These are phyloP conservation scores for Trichoderma parareesei DNA, from an alignment of 495 filamentous ascomycete genomes.

Conservation along the genomic window DNA sequence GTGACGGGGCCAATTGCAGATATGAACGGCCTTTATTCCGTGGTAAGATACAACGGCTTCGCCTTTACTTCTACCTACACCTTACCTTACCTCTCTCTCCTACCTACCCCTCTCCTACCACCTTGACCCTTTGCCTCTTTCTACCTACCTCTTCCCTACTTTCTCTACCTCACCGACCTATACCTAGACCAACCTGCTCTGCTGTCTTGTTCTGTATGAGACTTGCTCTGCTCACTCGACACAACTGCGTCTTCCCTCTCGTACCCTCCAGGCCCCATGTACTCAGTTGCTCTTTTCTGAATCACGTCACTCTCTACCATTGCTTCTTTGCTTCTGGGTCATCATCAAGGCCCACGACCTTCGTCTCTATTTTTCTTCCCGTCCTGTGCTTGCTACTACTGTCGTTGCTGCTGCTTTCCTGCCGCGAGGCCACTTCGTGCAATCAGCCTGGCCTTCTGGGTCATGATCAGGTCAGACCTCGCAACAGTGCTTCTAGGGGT, in stretches of 20 bases:
- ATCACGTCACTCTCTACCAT: conserved; percentile 2
- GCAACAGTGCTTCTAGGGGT: not conserved
- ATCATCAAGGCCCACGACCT: not conserved
- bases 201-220: not conserved
- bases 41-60: not conserved
- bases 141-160: not conserved
- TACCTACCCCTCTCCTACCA: not conserved
- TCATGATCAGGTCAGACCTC: conserved; percentile 3
- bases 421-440: not conserved
- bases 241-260: not conserved
- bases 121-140: not conserved
- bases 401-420: not conserved
- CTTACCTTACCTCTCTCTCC: not conserved
- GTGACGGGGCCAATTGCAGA: not conserved
- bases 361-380: not conserved
- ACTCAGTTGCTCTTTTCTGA: conserved; percentile 8
- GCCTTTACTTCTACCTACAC: not conserved
- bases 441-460: not conserved
- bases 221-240: not conserved
- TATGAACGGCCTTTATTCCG: not conserved
- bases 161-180: not conserved
- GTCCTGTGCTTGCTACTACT: not conserved
- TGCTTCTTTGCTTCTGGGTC: not conserved
- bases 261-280: not conserved
- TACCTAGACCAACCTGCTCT: not conserved